Evolutionary conservation across 2,329 filamentous ascomycete species (phyloP), one percentile per base, ranked within the genome.

Genomic region (Aspergillus caelatus): DNA sequence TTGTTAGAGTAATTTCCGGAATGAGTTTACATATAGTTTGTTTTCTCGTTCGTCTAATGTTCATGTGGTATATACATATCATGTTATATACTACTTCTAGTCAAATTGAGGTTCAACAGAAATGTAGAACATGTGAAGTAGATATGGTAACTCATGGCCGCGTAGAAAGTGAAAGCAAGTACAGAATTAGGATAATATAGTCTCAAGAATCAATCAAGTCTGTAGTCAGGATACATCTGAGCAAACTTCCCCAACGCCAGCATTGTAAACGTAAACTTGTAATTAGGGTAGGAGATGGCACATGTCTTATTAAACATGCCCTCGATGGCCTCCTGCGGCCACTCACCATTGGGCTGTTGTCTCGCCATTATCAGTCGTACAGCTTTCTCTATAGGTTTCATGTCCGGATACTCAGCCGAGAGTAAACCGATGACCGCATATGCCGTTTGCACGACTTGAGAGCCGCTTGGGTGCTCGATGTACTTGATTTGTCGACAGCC

Each of bases 251-350:
- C 60, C 36, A 61, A n/a, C 1, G 60, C 60, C 32, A 54, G 56
- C 16, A 28, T 50, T 4, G 54, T 62, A 7, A 58, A 62, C n/a
- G 32, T 58, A 1, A 62, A 14, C n/a, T 58, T 53, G 16, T 62
- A 58, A 14, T 58, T 57, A 11, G 53, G 54, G 46, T 57, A 57
- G 11, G 43, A 43, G n/a, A 62, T 62, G 19, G 9, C 16, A 34
- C 60, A 62, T 6, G 54, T 62, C 26, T 63, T 63, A 34, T 61
- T 63, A 21, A 58, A 63, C 12, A 63, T 54, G 8, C 62, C 62
- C 26, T 63, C 62, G 8, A 60, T 53, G 34, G 45, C 57, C 23
- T 63, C 62, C 28, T 61, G 58, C 3, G 36, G 55, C 58, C 62
- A 63, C 43, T 63, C 58, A 2, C 62, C 62, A 41, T 61, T 61